phyloP scores from a whole-genome alignment of 148 eudicot genomes.

The Beta vulgaris region DNA sequence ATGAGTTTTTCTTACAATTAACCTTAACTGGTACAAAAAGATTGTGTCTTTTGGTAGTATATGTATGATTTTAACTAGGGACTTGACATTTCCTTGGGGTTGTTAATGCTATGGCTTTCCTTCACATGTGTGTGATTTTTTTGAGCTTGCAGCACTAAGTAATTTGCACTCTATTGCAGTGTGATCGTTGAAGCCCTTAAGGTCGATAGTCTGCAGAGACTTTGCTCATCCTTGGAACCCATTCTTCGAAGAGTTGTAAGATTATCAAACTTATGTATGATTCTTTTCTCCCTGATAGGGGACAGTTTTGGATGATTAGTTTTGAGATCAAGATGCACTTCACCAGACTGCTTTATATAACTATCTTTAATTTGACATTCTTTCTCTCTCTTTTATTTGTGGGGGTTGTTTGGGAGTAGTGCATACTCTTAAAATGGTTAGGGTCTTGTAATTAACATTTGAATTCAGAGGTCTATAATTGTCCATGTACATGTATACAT shows the following conservation, averaged over 20 bases:
- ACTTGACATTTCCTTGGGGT: not conserved
- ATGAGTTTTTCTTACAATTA: too few species aligned
- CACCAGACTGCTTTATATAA: too few species aligned
- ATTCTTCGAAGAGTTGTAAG: slow-evolving; percentile 98
- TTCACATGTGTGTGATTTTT: not conserved
- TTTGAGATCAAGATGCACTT: not conserved
- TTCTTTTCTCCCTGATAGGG: slow-evolving; percentile 20
- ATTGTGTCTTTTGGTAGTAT: not conserved
- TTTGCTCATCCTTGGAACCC: slow-evolving; percentile 95
- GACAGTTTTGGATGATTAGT: not conserved
- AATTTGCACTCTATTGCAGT: slow-evolving; percentile 40
- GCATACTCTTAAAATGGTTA: not conserved
- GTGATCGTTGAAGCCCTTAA: slow-evolving; percentile 97
- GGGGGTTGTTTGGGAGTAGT: too few species aligned
- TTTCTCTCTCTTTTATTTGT: too few species aligned
- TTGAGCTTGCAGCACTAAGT: not conserved
- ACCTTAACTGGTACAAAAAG: too few species aligned
- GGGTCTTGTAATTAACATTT: not conserved
- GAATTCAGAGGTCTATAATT: too few species aligned
- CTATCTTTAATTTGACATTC: not conserved
- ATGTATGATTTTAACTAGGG: not conserved
- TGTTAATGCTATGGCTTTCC: not conserved
- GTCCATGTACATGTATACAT: not conserved
- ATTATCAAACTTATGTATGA: slow-evolving; percentile 36
- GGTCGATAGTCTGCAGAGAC: slow-evolving; percentile 93